A percentile compares a stretch with the other conserved stretches of the same genome.
Evolutionary conservation across 1,284 basidiomycete genomes (phyloP).

Genomic region (Fomitopsis betulina): DNA sequence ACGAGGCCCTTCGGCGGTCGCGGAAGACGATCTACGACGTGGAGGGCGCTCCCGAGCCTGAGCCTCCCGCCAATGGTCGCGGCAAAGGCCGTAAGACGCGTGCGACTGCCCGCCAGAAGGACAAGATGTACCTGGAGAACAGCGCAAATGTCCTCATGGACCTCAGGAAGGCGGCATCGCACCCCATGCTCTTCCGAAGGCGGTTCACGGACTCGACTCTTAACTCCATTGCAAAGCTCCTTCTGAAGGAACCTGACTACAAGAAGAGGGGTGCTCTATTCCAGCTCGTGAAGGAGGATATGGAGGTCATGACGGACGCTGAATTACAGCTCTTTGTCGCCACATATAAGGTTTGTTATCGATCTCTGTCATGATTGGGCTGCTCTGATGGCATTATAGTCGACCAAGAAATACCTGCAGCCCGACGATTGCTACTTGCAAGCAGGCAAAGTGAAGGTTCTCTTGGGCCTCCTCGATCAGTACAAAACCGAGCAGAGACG

Average conservation of each 20-base stretch:
- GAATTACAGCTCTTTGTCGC: conserved; percentile 83
- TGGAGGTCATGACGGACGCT: conserved; percentile 93
- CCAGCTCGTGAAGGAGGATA: conserved; percentile 86
- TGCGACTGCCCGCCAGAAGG: conserved; percentile 45
- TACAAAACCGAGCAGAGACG: conserved; percentile 76
- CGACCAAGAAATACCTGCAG: conserved; percentile 75
- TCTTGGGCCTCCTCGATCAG: conserved; percentile 69
- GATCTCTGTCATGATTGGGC: not conserved
- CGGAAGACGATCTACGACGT: conserved; percentile 75
- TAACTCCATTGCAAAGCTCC: conserved; percentile 71
- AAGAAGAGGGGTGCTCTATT: conserved; percentile 74
- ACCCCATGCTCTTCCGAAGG: conserved; percentile 92
- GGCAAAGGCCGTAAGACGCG: conserved; percentile 44
- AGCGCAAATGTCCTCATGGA: conserved; percentile 94
- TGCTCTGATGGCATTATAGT: conserved; percentile 39
- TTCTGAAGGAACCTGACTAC: conserved; percentile 90
- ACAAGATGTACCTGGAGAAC: conserved; percentile 72
- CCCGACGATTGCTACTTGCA: conserved; percentile 78
- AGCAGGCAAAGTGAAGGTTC: conserved; percentile 82
- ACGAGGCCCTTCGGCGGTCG: conserved; percentile 80
- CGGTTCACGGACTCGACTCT: conserved; percentile 80
- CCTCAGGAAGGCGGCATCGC: conserved; percentile 90
- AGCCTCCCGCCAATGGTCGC: conserved; percentile 28
- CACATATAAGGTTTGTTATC: conserved; percentile 67
- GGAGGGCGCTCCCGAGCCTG: conserved; percentile 32